Conservation (phyloP, 805 yeast genomes). For the Clavispora vitiphila region DNA sequence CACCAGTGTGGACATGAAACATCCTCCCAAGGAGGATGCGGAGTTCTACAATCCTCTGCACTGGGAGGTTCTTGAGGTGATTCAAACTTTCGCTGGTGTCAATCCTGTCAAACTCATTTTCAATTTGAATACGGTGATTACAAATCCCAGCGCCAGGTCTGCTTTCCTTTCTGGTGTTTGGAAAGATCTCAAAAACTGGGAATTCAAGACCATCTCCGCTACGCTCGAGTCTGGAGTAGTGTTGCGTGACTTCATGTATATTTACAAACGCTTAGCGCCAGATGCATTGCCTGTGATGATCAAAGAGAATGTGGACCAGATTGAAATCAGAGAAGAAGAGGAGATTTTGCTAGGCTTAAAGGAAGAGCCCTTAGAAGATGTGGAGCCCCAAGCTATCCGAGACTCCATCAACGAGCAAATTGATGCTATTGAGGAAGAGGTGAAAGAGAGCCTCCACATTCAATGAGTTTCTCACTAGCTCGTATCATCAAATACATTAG, state of each 20-base stretch:
- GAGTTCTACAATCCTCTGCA: conserved; percentile 8
- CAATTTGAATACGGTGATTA: conserved; percentile 1
- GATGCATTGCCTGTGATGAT: not conserved
- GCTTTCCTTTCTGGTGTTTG: conserved; percentile 2
- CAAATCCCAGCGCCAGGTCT: not conserved
- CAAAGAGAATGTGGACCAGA: not conserved
- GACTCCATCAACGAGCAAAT: conserved; percentile 21
- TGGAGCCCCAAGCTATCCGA: conserved; percentile 14
- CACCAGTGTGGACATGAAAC: conserved; percentile 19
- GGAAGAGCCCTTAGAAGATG: conserved; percentile 6
- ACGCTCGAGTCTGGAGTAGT: conserved; percentile 3
- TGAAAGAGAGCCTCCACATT: not conserved
- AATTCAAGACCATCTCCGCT: conserved; percentile 1
- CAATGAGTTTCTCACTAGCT: not conserved
- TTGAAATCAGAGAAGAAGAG: conserved; percentile 2
- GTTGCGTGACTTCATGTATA: conserved; percentile 20
- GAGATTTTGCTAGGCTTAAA: conserved; percentile 6
- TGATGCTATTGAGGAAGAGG: conserved; percentile 14
- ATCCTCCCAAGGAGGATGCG: conserved; percentile 5
- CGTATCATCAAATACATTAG: not conserved
- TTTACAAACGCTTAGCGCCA: conserved; percentile 22
- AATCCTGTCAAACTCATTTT: conserved; percentile 4
- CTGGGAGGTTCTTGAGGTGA: conserved; percentile 18
- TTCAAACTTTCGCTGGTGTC: conserved; percentile 20
- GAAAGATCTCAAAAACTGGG: conserved; percentile 6